These are phyloP conservation scores for Petunia axillaris DNA, from an alignment of 257 asterid genomes.

Conservation along the genomic window DNA sequence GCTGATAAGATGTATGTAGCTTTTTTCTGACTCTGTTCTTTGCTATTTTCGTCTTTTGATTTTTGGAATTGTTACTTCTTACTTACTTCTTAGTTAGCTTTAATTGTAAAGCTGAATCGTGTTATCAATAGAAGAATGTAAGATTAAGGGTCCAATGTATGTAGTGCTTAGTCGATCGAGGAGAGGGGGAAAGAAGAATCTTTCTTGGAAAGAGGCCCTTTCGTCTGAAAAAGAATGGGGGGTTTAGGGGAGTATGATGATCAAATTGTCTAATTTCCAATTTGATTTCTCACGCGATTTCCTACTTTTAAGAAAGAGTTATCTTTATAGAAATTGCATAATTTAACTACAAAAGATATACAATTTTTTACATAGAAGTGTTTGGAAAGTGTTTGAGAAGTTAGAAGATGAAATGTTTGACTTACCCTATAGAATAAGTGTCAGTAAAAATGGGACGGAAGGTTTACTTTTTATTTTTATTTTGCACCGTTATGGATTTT, in stretches of 20 bases:
- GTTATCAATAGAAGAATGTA: neutral
- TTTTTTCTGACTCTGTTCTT: neutral
- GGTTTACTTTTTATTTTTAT: neutral
- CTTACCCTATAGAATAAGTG: neutral
- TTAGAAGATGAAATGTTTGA: neutral
- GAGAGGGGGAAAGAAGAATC: no score
- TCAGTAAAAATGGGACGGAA: neutral
- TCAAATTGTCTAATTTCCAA: neutral
- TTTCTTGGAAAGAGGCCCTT: neutral
- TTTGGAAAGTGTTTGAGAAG: neutral
- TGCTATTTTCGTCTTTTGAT: neutral
- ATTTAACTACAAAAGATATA: neutral
- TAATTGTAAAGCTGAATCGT: neutral
- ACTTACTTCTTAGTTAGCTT: neutral
- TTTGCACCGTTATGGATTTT: neutral
- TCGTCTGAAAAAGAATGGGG: neutral
- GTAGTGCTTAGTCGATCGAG: neutral
- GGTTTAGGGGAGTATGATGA: neutral
- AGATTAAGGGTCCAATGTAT: neutral
- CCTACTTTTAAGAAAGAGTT: neutral
- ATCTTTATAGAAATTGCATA: neutral
- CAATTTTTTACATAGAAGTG: neutral
- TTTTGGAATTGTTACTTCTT: neutral
- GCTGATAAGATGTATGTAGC: constrained; percentile 88
- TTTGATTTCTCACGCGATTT: neutral